Evolutionary conservation across 169 alveolate species (phyloP), one percentile per base, ranked within the genome.

Genomic region (Cryptosporidium sp.): DNA sequence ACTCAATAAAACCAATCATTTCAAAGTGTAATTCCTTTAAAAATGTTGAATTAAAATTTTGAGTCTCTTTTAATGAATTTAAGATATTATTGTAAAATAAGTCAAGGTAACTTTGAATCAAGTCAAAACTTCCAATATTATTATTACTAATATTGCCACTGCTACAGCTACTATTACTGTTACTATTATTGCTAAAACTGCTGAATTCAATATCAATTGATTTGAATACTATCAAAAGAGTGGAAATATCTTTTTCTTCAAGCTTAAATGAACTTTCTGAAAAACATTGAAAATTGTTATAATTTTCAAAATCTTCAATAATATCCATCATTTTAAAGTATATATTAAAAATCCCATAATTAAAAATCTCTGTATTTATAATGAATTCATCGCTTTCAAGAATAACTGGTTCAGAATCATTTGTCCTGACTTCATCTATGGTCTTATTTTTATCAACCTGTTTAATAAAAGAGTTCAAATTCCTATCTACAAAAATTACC

Each of bases 201-300:
- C 85, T 52, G 9, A 73, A 73, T 16, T 73, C 86, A 18, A 73
- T 42, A 18, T 73, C 86, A 52, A 73, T 58, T 5, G 86, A 53
- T 35, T 73, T 73, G 16, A 73, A 73, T 33, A 73, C 3, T 39
- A 69, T 26, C 6, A 69, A 9, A 2, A 69, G 26, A 14, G 14
- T 10, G 16, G 72, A 65, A 35, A 35, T 31, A n/a, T 37, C 31
- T 16, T 65, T 14, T 16, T 1, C 51, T 65, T 33, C 53, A 65
- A 65, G 67, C 3, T 26, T 26, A 3, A 56, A 23, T 9, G 35
- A 26, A 0, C 26, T 26, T 26, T 56, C 35, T 56, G 18, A 8
- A 21, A 3, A n/a, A 56, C 21, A 2, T 56, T n/a, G 67, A 21
- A 9, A 56, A 1, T 26, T 56, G 3, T 21, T 6, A 26, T 26